Percentiles rank a stretch among this genome's conserved stretches.
Evolutionary conservation across 2,329 filamentous ascomycete species (phyloP).

Genomic region (Apiospora malaysiana): DNA sequence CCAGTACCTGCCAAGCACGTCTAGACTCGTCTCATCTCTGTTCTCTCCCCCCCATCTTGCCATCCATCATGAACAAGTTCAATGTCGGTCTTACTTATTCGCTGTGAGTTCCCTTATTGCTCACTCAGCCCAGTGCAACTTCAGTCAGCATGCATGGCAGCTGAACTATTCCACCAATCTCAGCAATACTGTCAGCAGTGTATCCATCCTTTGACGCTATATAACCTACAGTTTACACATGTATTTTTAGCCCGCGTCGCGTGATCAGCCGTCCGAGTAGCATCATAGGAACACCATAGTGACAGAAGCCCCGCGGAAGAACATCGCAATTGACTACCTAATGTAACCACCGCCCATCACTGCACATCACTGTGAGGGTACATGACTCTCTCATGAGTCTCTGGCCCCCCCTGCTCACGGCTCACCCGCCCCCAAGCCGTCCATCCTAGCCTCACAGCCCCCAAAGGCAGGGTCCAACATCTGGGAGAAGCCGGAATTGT

Average conservation of each 20-base stretch:
- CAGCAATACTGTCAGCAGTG: background rate
- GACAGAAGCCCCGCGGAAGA: background rate
- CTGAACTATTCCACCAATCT: conserved; percentile 6
- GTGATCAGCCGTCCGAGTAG: conserved; percentile 1
- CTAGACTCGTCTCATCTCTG: conserved; percentile 8
- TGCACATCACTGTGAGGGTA: background rate
- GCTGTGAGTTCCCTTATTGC: background rate
- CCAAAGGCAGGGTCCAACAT: background rate
- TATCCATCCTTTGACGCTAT: background rate
- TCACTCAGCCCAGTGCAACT: background rate
- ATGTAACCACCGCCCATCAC: too few species aligned
- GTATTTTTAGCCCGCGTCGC: background rate
- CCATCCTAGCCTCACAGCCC: background rate
- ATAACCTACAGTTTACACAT: background rate
- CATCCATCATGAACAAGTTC: background rate
- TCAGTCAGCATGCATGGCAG: background rate
- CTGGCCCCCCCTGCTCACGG: background rate
- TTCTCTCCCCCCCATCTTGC: background rate
- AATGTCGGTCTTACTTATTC: background rate
- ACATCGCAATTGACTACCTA: background rate
- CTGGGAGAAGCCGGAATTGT: background rate
- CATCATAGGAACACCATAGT: background rate
- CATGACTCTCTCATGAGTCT: conserved; percentile 4
- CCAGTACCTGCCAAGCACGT: conserved; percentile 9
- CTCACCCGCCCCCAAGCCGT: background rate